phyloP scores from a whole-genome alignment of 2,329 filamentous ascomycete genomes.

The Neopestalotiopsis sp. region DNA sequence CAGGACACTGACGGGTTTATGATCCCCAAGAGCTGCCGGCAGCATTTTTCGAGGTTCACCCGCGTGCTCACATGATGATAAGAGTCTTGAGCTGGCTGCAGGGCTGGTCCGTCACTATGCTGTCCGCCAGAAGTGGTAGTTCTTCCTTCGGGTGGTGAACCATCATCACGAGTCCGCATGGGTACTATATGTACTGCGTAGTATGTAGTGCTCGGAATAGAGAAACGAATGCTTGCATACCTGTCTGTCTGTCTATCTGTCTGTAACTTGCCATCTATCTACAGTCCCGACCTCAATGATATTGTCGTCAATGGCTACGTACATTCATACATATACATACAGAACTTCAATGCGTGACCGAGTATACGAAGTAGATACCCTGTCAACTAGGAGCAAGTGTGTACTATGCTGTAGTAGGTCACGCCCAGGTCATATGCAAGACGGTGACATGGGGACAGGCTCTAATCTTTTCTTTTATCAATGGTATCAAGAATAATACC shows the following conservation, averaged over 20 bases:
- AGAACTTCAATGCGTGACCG: background rate
- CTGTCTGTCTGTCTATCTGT: background rate
- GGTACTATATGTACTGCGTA: background rate
- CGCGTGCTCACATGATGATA: conserved; percentile 12
- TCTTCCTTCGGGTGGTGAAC: background rate
- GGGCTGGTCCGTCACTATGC: background rate
- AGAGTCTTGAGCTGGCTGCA: background rate
- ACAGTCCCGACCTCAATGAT: no score
- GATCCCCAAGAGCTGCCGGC: background rate
- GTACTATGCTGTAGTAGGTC: background rate
- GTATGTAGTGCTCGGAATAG: background rate
- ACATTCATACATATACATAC: conserved; percentile 3
- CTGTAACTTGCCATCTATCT: no score
- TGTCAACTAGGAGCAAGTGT: background rate
- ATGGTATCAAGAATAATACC: conserved; percentile 5
- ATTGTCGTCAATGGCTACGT: no score
- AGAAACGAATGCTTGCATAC: background rate
- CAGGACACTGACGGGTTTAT: background rate
- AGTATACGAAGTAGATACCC: no score
- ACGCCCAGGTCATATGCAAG: background rate
- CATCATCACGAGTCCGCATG: background rate
- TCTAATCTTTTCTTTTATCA: conserved; percentile 8
- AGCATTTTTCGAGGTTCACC: background rate
- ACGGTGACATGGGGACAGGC: background rate
- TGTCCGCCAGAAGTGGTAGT: conserved; percentile 7